These are phyloP conservation scores for Paxillus ammoniavirescens DNA, from an alignment of 768 basidiomycete species.

Conservation along the genomic window DNA sequence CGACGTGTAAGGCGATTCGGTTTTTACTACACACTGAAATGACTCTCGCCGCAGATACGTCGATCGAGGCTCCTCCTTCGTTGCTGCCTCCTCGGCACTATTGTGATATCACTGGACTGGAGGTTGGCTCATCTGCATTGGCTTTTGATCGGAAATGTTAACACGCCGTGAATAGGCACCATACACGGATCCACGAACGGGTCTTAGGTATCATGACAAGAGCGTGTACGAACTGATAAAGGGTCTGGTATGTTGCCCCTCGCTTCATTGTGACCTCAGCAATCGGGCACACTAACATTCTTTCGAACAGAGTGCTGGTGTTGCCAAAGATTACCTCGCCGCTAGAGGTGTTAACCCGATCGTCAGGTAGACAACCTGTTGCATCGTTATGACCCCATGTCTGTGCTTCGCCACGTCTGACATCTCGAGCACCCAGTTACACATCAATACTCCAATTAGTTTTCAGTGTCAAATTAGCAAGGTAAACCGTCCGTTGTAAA, in stretches of 20 bases:
- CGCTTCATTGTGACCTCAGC: background rate
- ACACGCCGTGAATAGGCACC: constrained; percentile 50
- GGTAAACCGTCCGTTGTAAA: background rate
- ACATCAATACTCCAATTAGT: background rate
- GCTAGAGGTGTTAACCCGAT: constrained; percentile 51
- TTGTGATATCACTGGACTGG: constrained; percentile 85
- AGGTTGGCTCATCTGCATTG: constrained; percentile 40
- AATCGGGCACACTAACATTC: background rate
- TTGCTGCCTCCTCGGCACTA: constrained; percentile 72
- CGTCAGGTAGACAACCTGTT: constrained; percentile 33
- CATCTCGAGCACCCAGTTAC: background rate
- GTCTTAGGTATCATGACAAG: constrained; percentile 81
- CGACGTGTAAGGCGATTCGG: constrained; percentile 55
- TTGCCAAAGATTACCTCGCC: constrained; percentile 75
- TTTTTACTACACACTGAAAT: background rate
- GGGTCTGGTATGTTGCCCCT: constrained; percentile 50
- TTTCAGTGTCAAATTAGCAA: background rate
- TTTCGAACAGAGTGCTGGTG: constrained; percentile 54
- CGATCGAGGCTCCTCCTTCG: constrained; percentile 85
- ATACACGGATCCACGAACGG: constrained; percentile 80
- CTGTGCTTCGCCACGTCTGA: background rate
- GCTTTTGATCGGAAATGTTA: background rate
- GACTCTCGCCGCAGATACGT: constrained; percentile 49
- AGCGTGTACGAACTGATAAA: constrained; percentile 84
- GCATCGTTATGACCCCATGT: background rate